Conservation (phyloP, 2,329 filamentous ascomycete genomes). For the Trichoderma brevicompactum region DNA sequence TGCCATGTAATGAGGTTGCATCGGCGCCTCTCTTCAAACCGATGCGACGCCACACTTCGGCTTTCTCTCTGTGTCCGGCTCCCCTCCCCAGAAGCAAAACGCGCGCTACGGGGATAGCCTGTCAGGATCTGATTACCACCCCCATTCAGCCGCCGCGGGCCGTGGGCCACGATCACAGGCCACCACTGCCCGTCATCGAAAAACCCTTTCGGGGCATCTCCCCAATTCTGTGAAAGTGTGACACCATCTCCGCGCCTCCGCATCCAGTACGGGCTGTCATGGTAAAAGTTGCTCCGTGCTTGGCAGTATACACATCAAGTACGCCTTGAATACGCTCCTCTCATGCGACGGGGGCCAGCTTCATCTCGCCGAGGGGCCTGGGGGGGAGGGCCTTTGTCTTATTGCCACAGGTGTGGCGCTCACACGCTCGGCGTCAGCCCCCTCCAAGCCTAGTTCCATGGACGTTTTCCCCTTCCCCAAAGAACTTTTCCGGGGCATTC, state of each 20-base stretch:
- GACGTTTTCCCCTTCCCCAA: neutral
- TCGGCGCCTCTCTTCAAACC: slow-evolving; percentile 28
- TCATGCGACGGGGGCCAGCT: neutral
- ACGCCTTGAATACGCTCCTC: no score
- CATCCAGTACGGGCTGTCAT: neutral
- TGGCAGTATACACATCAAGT: no score
- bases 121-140: slow-evolving; percentile 30
- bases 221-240: slow-evolving; percentile 21
- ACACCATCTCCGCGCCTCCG: slow-evolving; percentile 24
- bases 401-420: slow-evolving; percentile 7
- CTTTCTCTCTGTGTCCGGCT: slow-evolving; percentile 28
- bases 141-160: slow-evolving; percentile 30
- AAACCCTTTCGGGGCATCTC: slow-evolving; percentile 19
- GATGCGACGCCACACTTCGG: slow-evolving; percentile 29
- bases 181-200: slow-evolving; percentile 28
- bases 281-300: slow-evolving; percentile 2
- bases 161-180: slow-evolving; percentile 29
- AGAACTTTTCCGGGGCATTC: slow-evolving; percentile 18
- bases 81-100: slow-evolving; percentile 16
- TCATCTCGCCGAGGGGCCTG: slow-evolving; percentile 13
- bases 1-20: slow-evolving; percentile 31
- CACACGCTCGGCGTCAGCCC: slow-evolving; percentile 20
- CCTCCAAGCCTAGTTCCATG: slow-evolving; percentile 18
- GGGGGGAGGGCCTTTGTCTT: neutral
- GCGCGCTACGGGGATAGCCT: slow-evolving; percentile 25